Percentiles rank a stretch among this genome's conserved stretches.
Evolutionary conservation across 164 flowering plant genomes (phyloP).

Genomic region (Piper longum): DNA sequence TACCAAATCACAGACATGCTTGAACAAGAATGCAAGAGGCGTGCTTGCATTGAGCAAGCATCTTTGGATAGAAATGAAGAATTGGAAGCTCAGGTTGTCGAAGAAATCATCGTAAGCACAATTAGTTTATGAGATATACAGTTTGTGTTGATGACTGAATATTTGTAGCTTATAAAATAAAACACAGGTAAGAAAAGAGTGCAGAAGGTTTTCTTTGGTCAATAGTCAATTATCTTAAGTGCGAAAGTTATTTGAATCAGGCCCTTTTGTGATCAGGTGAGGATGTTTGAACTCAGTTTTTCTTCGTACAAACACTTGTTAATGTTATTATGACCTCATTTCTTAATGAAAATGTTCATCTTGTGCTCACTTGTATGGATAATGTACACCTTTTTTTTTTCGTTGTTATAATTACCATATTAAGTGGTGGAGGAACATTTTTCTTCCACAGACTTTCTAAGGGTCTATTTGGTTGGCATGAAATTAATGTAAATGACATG

Average conservation of each 20-base stretch:
- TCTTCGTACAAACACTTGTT: not conserved
- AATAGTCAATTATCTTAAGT: slow-evolving; percentile 11
- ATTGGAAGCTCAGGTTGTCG: slow-evolving; percentile 59
- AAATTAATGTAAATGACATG: too few relatives aligned
- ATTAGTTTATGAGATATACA: not conserved
- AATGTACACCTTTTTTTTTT: too few relatives aligned
- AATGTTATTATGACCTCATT: too few relatives aligned
- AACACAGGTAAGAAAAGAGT: slow-evolving; percentile 31
- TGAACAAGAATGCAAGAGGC: slow-evolving; percentile 75
- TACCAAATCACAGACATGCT: slow-evolving; percentile 62
- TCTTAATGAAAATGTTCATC: not conserved
- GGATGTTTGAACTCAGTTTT: not conserved
- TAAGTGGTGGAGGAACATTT: too few relatives aligned
- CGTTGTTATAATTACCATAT: too few relatives aligned
- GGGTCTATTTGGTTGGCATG: too few relatives aligned
- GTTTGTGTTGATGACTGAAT: not conserved
- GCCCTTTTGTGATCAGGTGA: slow-evolving; percentile 8
- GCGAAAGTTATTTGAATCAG: slow-evolving; percentile 17
- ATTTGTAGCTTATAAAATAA: not conserved
- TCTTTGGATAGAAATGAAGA: slow-evolving; percentile 74
- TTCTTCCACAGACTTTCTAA: too few relatives aligned
- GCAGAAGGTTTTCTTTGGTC: slow-evolving; percentile 15
- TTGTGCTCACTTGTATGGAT: not conserved
- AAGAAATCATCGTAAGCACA: not conserved
- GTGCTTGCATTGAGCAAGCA: slow-evolving; percentile 71